Base-by-base conservation (phyloP, 306 rosid genomes). In the Cotoneaster glaucophyllus region DNA sequence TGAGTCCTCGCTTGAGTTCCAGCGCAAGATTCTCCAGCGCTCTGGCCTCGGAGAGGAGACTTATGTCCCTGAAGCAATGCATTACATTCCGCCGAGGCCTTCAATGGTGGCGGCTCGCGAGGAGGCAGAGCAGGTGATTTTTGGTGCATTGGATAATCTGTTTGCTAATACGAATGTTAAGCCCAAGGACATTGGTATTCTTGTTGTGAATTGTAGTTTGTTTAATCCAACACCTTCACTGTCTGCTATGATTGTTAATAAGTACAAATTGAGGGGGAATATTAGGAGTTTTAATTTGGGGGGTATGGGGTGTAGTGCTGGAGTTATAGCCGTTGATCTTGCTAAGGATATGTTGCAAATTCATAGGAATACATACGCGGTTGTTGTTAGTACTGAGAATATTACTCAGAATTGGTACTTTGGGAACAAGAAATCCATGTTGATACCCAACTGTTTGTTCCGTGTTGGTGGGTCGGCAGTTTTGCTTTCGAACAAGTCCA, bases 281-380 rank as follows among this genome's bases (percentile, higher is more conserved):
- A 70, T 88, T 11, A 84, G 69, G 45, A 88, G 88, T 56, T 87
- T 82, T 43, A 91, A 88, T 59, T 62, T 91, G 6, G 96, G 92
- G 4, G 96, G 96, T 0, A 91, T 91, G 96, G 93, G 96, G n/a
- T 91, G 96, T 48, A 91, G 96, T 69, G 90, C 96, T 8, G 88
- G 96, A 8, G 87, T 90, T 37, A 88, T 87, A 56, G 93, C 93
- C 0, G 22, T 91, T 68, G 93, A 88, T 87, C 83, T 91, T 19
- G 93, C 93, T 0, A 88, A 84, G 59, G 93, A 91, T 28, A 78
- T 91, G 91, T 78, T 91, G 57, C 92, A 84, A 32, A 77, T 91
- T 70, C 89, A 88, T 73, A 41, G 89, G 69, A 88, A 87, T 62
- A 87, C 86, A 26, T 85, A 74, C 15, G 96, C 93, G 1, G 81